Base-by-base conservation (phyloP, 2,329 filamentous ascomycete species). In the Celoporthe dispersa region DNA sequence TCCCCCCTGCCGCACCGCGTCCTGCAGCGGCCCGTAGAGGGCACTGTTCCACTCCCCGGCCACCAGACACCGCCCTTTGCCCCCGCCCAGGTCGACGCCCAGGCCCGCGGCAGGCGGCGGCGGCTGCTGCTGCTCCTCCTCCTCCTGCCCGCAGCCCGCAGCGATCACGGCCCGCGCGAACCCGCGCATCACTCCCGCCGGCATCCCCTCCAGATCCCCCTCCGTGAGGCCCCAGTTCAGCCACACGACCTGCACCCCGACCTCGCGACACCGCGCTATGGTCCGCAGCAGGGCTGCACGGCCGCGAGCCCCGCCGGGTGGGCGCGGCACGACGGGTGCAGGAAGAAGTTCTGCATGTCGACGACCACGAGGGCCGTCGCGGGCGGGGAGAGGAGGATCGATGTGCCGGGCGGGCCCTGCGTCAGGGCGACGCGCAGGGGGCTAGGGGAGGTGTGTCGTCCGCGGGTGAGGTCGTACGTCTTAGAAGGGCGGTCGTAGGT, bases 161-260 rank as follows among this genome's bases (percentile, higher is more conserved):
- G 74, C 72, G 59, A 84, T 74, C 9, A 80, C 76, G 31, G 78
- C 75, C 69, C 77, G 79, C 57, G 84, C 82, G 76, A 89, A 89
- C 19, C 83, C 81, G 16, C 83, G 77, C 66, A 82, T 75, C 5
- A 85, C 79, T 19, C 80, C 80, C 9, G 87, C 84, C 8, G 87
- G 86, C 80, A 89, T 84, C 3, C 72, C 75, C 3, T 75, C 74
- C 19, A 89, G 75, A 73, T 89, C 86, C 25, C 78, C 73, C n/a
- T 87, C 82, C 0, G 81, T 85, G 51, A 89, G 78, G 2, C 86
- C 87, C 87, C 87, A 90, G 74, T 87, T 88, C 59, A 87, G 79
- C 84, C 85, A 87, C 28, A 87, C 76, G 28, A 87, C 74, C 75
- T 83, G 79, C 25, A 89, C 82, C 1, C 83, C 85, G n/a, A 80